Base-by-base conservation (phyloP, 148 eudicot genomes). In the Persicaria maculosa region DNA sequence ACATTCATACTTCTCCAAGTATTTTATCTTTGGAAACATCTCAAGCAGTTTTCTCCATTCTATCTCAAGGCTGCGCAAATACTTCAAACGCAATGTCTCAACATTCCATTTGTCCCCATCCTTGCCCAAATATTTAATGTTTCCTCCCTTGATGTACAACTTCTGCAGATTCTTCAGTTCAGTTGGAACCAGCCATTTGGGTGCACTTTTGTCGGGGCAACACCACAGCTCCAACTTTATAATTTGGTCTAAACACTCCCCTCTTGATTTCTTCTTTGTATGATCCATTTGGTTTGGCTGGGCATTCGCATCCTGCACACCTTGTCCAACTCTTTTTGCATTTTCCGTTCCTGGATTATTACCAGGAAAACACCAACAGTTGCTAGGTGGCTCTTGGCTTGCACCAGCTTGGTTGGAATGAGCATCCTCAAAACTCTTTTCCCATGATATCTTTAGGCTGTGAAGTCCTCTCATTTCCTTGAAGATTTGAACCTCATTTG, bases 121-220 rank as follows among this genome's bases (percentile, higher is more conserved):
- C 25, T 8, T 10, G 11, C 15, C 78, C 43, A 80, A 75, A 50
- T 76, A 79, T 54, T 44, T 22, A 4, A 88, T 55, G 14, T 79
- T 72, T 3, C 91, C 91, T 4, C 87, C 88, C 57, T 84, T 83
- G 20, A 88, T 77, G 68, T 83, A 87, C 2, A 87, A 77, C 64
- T 83, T 83, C 74, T 68, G 43, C 74, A 87, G 47, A 3, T 17
- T 46, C 15, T 44, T 4, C 74, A 82, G 54, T 5, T 74, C 71
- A 0, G 2, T 16, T 12, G 77, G 78, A 7, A 7, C 74, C 73
- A 73, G 68, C 82, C 83, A 88, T 12, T 65, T 40, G 5, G 70
- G 70, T 6, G 70, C 8, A 14, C 2, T 40, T 4, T 6, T 1
- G 6, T 17, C n/a, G 12, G 70, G 70, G 43, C 14, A 65, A 40